Evolutionary conservation across 1,284 basidiomycete species (phyloP), one percentile per base, ranked within the genome.

Genomic region (Ceratorhiza oryzae-sativae): DNA sequence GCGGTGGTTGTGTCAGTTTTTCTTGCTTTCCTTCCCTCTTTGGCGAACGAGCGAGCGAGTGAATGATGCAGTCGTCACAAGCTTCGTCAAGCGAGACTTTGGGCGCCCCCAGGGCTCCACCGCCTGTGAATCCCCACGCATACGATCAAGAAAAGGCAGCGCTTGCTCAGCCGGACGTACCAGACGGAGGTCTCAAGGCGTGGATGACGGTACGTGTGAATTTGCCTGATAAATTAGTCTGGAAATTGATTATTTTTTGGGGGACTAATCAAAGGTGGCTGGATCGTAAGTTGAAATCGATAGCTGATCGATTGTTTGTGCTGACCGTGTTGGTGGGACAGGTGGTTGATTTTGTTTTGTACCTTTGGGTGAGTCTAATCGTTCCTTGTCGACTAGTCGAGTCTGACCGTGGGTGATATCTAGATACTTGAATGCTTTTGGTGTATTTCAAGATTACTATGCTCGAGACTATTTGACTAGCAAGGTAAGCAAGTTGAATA

Each of bases 281-380:
- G 65, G 65, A 45, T 51, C 65, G 65, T 68, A 32, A 68, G 65
- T 68, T 25, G 15, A n/a, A 34, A 20, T 41, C 4, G 20, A 12
- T 3, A 42, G 3, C n/a, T 56, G 23, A 15, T 34, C n/a, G 48
- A 27, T n/a, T 12, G 3, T 18, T 6, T 23, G 45, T 3, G 5
- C 65, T 68, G 25, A 68, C 30, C 12, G 9, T 27, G 13, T 6
- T 12, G n/a, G 32, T 8, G n/a, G 15, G 20, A 27, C 39, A 68
- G 65, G 39, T 68, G 65, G 65, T 41, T 68, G 15, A 58, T 68
- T 68, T 51, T 68, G 15, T 68, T 68, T 41, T 68, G 65, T 42
- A 56, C 65, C 9, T 68, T 68, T 30, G 65, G 65, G 65, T 68
- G n/a, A 49, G 63, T 55, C 12, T 25, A 15, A 2, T 27, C n/a